These are phyloP conservation scores for Hericium coralloides DNA, from an alignment of 768 basidiomycete genomes.

Conservation along the genomic window DNA sequence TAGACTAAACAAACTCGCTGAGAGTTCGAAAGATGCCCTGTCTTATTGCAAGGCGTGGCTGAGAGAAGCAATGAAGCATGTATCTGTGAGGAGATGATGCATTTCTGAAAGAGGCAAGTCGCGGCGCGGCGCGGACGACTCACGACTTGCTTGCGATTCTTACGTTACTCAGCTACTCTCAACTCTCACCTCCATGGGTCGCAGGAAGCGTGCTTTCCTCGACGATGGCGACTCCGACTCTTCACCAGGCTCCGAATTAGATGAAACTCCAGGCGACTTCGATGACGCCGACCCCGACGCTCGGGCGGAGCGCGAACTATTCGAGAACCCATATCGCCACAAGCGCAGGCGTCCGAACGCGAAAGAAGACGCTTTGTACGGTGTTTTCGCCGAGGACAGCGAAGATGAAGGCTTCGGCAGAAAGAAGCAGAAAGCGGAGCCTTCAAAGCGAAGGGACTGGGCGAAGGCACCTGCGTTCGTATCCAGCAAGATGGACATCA, in stretches of 20 bases:
- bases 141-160: no score
- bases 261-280: conserved; percentile 31
- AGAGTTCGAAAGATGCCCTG: no score
- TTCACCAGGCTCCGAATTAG: conserved; percentile 46
- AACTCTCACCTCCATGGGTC: conserved; percentile 43
- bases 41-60: no score
- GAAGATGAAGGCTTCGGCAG: conserved; percentile 31
- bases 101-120: no score
- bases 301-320: conserved; percentile 66
- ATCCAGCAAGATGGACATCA: conserved; percentile 31
- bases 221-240: conserved; percentile 69
- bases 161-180: not conserved
- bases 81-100: no score
- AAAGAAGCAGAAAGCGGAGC: conserved; percentile 16
- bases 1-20: no score
- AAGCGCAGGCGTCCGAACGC: conserved; percentile 58
- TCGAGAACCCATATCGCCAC: conserved; percentile 66
- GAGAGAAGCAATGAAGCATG: no score
- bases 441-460: conserved; percentile 49
- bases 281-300: conserved; percentile 49
- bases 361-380: conserved; percentile 71
- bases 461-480: conserved; percentile 73
- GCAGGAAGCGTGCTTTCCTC: conserved; percentile 66
- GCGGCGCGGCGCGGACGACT: no score
- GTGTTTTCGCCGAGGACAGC: conserved; percentile 65